phyloP scores from a whole-genome alignment of 2,329 filamentous ascomycete species.

The Penicillium sp. region DNA sequence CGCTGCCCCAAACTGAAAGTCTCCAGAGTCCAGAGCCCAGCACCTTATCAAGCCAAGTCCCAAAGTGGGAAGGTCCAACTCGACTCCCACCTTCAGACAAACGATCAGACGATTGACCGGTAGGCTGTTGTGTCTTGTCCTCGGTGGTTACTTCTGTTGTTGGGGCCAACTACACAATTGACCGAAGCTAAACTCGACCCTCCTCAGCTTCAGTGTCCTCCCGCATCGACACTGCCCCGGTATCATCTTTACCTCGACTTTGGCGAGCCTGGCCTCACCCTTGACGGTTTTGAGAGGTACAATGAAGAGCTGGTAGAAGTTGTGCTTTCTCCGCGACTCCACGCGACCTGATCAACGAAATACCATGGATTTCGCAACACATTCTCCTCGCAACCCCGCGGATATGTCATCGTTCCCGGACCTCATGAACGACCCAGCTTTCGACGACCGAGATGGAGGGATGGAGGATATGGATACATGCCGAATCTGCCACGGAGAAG shows the following conservation, averaged over 20 bases:
- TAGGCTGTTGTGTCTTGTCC: background rate
- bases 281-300: slow-evolving; percentile 28
- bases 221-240: background rate
- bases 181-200: background rate
- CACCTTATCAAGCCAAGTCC: background rate
- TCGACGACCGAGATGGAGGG: slow-evolving; percentile 48
- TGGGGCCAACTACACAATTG: background rate
- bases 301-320: slow-evolving; percentile 32
- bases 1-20: background rate
- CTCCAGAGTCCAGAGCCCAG: background rate
- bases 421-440: slow-evolving; percentile 64
- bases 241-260: slow-evolving; percentile 4
- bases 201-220: background rate
- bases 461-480: slow-evolving; percentile 77
- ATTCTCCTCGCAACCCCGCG: slow-evolving; percentile 31
- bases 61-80: slow-evolving; percentile 14
- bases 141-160: background rate
- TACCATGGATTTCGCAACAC: slow-evolving; percentile 38
- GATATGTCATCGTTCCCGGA: slow-evolving; percentile 48
- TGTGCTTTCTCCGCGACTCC: slow-evolving; percentile 26
- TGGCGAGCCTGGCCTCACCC: slow-evolving; percentile 3
- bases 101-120: background rate
- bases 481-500: slow-evolving; percentile 94
- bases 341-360: slow-evolving; percentile 15
- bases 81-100: slow-evolving; percentile 4